Conservation (phyloP, 192 early-diverging fungal genomes). For the Thamnidium elegans region DNA sequence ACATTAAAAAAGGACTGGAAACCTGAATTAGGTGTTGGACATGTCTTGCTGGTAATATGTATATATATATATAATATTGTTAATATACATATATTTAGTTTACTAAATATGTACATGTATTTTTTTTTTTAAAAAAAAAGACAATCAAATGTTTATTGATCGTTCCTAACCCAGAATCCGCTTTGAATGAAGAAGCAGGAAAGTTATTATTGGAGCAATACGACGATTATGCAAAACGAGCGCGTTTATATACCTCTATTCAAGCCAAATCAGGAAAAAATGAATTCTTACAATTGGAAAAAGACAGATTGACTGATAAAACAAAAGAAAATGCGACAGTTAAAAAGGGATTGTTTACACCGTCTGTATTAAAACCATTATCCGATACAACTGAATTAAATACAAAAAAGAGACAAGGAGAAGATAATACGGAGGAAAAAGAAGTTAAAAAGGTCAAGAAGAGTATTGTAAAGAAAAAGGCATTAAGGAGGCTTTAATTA, state of each 20-base stretch:
- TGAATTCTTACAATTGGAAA: slow-evolving; percentile 7
- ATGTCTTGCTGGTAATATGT: slow-evolving; percentile 88
- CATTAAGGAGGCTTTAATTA: background rate
- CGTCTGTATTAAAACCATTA: background rate
- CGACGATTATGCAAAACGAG: slow-evolving; percentile 78
- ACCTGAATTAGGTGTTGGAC: slow-evolving; percentile 72
- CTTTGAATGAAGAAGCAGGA: slow-evolving; percentile 94
- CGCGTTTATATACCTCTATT: slow-evolving; percentile 73
- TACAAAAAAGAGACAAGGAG: background rate
- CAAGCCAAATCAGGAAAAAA: slow-evolving; percentile 58
- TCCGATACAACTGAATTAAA: background rate
- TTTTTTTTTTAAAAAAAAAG: slow-evolving; percentile 40
- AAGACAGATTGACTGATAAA: background rate
- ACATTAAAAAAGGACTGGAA: slow-evolving; percentile 98
- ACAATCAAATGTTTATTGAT: slow-evolving; percentile 95
- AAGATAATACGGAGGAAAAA: background rate
- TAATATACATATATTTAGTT: background rate
- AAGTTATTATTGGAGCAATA: slow-evolving; percentile 85
- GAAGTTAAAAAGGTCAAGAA: background rate
- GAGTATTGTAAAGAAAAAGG: background rate
- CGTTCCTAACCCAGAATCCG: slow-evolving; percentile 92
- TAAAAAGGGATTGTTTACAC: too few species aligned
- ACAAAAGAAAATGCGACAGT: background rate
- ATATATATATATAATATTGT: too few species aligned
- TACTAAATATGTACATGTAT: background rate